These are phyloP conservation scores for Sarocladium kiliense DNA, from an alignment of 2,329 filamentous ascomycete species.

Conservation along the genomic window DNA sequence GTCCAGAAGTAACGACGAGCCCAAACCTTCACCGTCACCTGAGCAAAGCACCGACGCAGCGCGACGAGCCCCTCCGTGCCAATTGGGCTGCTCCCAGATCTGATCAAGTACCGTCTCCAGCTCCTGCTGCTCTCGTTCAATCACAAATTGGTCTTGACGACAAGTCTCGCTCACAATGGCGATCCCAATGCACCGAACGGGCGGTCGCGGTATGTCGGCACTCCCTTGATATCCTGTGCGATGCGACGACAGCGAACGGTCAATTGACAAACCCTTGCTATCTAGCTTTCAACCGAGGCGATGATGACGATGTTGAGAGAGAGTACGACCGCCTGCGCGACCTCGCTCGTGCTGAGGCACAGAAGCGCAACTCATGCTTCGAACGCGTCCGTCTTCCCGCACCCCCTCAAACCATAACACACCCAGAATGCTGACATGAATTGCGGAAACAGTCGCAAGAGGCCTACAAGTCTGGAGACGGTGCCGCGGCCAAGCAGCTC, in stretches of 20 bases:
- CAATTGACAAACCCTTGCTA: slow-evolving; percentile 10
- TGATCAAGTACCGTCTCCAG: not conserved
- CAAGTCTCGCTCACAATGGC: slow-evolving; percentile 22
- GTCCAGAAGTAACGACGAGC: not conserved
- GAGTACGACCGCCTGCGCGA: slow-evolving; percentile 91
- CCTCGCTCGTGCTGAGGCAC: slow-evolving; percentile 74
- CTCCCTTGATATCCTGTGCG: not conserved
- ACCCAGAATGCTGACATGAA: not conserved
- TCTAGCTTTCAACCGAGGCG: slow-evolving; percentile 69
- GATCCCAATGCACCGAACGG: slow-evolving; percentile 38
- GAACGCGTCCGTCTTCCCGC: slow-evolving; percentile 49
- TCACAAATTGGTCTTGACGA: not conserved
- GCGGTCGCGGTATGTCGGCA: slow-evolving; percentile 37
- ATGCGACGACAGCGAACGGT: not conserved
- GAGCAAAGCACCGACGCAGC: not conserved
- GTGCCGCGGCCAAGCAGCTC: slow-evolving; percentile 74
- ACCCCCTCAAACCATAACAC: not conserved
- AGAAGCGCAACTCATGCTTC: slow-evolving; percentile 73
- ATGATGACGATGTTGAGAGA: slow-evolving; percentile 63
- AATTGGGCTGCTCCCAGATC: not conserved
- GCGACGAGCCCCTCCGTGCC: not conserved
- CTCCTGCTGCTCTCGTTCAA: not conserved
- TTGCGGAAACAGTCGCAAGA: slow-evolving; percentile 53
- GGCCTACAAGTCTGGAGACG: slow-evolving; percentile 80
- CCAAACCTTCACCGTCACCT: not conserved